These are phyloP conservation scores for Hirschfeldia incana DNA, from an alignment of 345 rosid genomes.

Conservation along the genomic window DNA sequence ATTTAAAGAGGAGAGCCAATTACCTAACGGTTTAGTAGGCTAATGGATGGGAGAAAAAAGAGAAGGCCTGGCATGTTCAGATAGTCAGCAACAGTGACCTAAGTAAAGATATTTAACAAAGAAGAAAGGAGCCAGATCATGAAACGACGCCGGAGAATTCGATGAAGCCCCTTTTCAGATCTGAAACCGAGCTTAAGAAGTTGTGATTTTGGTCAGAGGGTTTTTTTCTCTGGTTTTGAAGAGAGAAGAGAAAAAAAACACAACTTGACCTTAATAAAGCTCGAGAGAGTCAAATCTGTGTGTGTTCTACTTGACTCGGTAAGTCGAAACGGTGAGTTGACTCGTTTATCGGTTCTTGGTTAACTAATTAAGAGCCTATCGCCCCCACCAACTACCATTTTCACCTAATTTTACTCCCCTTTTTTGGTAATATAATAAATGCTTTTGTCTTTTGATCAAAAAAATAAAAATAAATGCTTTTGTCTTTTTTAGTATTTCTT, in stretches of 20 bases:
- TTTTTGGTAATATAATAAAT: slow-evolving; percentile 6
- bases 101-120: too few relatives aligned
- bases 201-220: slow-evolving; percentile 4
- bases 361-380: slow-evolving; percentile 16
- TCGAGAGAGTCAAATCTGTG: slow-evolving; percentile 25
- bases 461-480: too few relatives aligned
- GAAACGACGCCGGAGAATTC: slow-evolving; percentile 43
- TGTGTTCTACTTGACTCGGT: slow-evolving; percentile 18
- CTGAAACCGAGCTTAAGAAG: slow-evolving; percentile 17
- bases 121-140: slow-evolving; percentile 36
- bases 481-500: neutral
- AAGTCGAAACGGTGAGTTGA: slow-evolving; percentile 29
- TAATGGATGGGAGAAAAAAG: too few relatives aligned
- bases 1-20: neutral
- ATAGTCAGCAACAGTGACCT: too few relatives aligned
- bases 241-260: neutral
- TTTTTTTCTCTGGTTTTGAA: neutral
- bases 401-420: slow-evolving; percentile 23
- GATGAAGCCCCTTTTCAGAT: slow-evolving; percentile 18
- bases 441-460: neutral
- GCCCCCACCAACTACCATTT: slow-evolving; percentile 22
- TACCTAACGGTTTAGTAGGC: slow-evolving; percentile 50
- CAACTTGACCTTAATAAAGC: slow-evolving; percentile 22
- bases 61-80: too few relatives aligned
- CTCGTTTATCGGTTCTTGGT: neutral